These are phyloP conservation scores for Glycine soja DNA, from an alignment of 306 rosid species.

Conservation along the genomic window DNA sequence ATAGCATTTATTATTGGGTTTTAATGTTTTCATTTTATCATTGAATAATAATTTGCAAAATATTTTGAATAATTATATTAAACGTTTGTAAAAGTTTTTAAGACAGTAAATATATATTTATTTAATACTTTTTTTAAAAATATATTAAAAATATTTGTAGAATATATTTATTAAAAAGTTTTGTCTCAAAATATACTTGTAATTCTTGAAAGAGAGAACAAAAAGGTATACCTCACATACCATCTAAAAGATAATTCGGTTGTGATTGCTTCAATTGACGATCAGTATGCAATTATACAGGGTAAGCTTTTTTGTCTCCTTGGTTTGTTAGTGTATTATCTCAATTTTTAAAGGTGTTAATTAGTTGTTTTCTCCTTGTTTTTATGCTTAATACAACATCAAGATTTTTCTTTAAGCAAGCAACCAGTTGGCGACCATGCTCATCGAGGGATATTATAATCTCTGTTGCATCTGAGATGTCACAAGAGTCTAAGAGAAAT, in stretches of 20 bases:
- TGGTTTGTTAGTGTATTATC: constrained; percentile 39
- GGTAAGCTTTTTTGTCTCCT: constrained; percentile 50
- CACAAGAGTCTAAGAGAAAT: constrained; percentile 70
- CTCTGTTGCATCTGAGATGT: constrained; percentile 90
- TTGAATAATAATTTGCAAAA: background rate
- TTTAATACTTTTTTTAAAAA: no score
- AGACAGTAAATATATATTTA: no score
- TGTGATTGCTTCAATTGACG: constrained; percentile 50
- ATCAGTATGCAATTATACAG: constrained; percentile 91
- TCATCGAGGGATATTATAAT: constrained; percentile 86
- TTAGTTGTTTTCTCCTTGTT: constrained; percentile 27
- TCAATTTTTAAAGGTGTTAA: constrained; percentile 38
- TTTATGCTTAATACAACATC: constrained; percentile 63
- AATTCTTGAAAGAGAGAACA: no score
- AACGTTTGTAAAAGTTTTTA: background rate
- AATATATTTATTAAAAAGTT: no score
- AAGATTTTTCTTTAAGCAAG: constrained; percentile 87
- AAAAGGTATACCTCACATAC: no score
- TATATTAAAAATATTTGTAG: no score
- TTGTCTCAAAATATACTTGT: no score
- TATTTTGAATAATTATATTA: background rate
- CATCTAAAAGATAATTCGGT: no score
- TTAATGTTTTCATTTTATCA: no score
- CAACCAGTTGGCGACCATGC: constrained; percentile 90
- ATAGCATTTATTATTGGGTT: no score